Base-by-base conservation (phyloP, 2,329 filamentous ascomycete species). In the Scortechinia acanthostroma region DNA sequence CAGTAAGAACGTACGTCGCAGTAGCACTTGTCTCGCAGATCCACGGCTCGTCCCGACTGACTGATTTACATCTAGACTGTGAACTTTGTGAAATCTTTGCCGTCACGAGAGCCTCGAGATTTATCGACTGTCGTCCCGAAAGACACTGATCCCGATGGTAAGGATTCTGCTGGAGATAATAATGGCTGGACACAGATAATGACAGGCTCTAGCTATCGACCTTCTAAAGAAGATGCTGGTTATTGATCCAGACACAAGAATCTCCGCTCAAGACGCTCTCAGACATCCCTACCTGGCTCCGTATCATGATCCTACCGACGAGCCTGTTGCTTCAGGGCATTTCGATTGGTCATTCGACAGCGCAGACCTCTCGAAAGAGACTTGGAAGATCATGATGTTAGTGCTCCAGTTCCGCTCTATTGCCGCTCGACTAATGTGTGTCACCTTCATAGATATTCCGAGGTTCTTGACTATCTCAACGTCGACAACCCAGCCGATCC, bases 341-440 rank as follows among this genome's bases (percentile, higher is more conserved):
- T 98, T 98, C 58, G 93, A 98, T 63, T 98, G 93, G 93, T 96
- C 91, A 45, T 98, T 98, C 70, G 97, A 97, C 64, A 93, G 98
- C 57, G 93, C 91, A 42, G 93, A 98, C 61, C 73, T 98, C 47
- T 91, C 93, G 1, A 91, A 97, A 43, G 93, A 98, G 61, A 95
- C 91, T n/a, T 98, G 93, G 93, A 98, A 98, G 73, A 96, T 98
- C 62, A 98, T 97, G 93, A 98, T 98, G 93, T 95, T 75, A 60
- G 86, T 64, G 25, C 21, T 20, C 15, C 3, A 19, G n/a, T n/a
- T n/a, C 42, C 35, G 22, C 25, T 30, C 25, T n/a, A 30, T 30
- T n/a, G 10, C 25, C n/a, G 25, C 25, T 30, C 48, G 51, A 51
- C 17, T 48, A 45, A 22, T 44, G 40, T 52, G 48, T 52, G 53